Percentiles rank a stretch among this genome's conserved stretches.
phyloP scores from a whole-genome alignment of 2,329 filamentous ascomycete species.

The Diaporthe sp. region DNA sequence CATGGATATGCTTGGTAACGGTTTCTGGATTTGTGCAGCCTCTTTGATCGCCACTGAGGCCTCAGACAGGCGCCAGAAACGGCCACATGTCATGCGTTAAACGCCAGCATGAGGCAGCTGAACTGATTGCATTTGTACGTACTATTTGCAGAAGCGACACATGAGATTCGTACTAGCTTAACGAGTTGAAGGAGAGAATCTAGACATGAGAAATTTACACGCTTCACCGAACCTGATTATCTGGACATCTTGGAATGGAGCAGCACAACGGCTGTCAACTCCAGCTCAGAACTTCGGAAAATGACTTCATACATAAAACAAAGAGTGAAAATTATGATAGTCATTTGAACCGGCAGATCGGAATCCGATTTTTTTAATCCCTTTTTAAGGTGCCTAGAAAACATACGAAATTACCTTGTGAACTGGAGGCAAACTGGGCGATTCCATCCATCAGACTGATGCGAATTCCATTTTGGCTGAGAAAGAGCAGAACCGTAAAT shows the following conservation, averaged over 20 bases:
- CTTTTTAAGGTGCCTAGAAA: not conserved
- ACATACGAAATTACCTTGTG: not conserved
- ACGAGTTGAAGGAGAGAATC: not conserved
- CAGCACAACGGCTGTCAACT: not conserved
- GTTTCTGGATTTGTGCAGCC: conserved; percentile 16
- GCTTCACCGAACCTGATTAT: not conserved
- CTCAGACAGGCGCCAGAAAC: not conserved
- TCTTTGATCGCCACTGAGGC: conserved; percentile 22
- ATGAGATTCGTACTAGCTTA: not conserved
- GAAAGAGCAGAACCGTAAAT: not conserved
- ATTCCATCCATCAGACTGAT: not conserved
- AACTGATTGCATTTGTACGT: too few relatives aligned
- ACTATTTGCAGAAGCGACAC: too few relatives aligned
- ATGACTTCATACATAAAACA: too few relatives aligned
- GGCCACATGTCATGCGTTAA: not conserved
- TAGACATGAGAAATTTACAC: not conserved
- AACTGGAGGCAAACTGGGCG: not conserved
- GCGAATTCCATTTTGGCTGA: not conserved
- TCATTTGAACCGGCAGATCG: not conserved
- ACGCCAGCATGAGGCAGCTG: not conserved
- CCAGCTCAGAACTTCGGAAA: not conserved
- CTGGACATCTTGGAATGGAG: not conserved
- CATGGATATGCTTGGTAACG: not conserved
- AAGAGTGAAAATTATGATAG: not conserved
- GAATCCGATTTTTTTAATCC: not conserved